These are phyloP conservation scores for Pistacia atlantica DNA, from an alignment of 345 rosid genomes.

Conservation along the genomic window DNA sequence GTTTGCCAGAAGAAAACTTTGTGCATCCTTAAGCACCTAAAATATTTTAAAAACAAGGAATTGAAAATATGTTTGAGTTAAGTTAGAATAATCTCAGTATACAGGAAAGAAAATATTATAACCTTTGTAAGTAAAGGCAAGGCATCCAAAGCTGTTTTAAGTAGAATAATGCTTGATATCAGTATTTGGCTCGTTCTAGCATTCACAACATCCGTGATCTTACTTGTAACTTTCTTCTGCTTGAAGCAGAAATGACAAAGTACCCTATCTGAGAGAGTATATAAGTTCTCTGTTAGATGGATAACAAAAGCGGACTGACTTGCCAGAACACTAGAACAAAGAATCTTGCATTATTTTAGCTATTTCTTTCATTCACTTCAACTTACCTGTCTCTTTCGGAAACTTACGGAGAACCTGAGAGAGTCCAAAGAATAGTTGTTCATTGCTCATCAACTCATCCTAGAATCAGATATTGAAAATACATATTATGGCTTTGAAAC, in stretches of 20 bases:
- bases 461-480: conserved; percentile 39
- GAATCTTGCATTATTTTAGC: conserved; percentile 14
- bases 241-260: conserved; percentile 99
- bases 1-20: conserved; percentile 81
- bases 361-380: conserved; percentile 8
- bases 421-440: conserved; percentile 92
- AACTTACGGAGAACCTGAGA: conserved; percentile 93
- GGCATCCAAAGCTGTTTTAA: conserved; percentile 94
- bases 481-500: conserved; percentile 19
- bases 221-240: conserved; percentile 78
- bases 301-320: conserved; percentile 19
- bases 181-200: conserved; percentile 79
- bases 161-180: conserved; percentile 90
- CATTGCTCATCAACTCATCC: conserved; percentile 97
- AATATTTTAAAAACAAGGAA: conserved; percentile 20
- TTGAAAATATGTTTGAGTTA: not conserved
- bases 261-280: conserved; percentile 68
- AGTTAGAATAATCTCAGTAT: not conserved
- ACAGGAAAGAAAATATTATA: conserved; percentile 21
- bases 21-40: conserved; percentile 86
- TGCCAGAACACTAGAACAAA: conserved; percentile 18
- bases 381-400: conserved; percentile 92
- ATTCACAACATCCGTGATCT: conserved; percentile 60
- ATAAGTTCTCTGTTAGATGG: conserved; percentile 19
- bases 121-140: conserved; percentile 89